Conservation (phyloP, 2,329 filamentous ascomycete species). For the Trichoderma atrobrunneum region DNA sequence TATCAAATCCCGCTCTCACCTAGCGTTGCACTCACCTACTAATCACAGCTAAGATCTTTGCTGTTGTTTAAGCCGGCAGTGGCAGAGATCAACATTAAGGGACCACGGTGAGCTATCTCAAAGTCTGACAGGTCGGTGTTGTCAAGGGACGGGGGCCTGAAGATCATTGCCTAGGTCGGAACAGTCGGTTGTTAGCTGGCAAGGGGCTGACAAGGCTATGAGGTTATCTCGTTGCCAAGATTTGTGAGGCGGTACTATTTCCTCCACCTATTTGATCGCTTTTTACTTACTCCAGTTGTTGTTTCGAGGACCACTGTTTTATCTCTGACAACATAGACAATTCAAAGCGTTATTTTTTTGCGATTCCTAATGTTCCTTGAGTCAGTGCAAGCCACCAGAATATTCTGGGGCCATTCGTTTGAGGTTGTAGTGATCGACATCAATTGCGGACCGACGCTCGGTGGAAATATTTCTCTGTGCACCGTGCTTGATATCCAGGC, state of each 20-base stretch:
- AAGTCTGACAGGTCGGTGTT: conserved; percentile 1
- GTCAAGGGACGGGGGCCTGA: conserved; percentile 8
- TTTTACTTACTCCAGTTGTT: neutral
- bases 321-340: neutral
- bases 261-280: neutral
- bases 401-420: neutral
- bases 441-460: neutral
- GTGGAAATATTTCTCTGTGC: neutral
- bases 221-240: neutral
- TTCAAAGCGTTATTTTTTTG: neutral
- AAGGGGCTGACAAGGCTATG: neutral
- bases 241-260: neutral
- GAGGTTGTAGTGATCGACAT: conserved; percentile 7
- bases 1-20: neutral
- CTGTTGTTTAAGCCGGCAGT: neutral
- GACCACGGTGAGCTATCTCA: neutral
- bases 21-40: neutral
- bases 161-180: neutral
- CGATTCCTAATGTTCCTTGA: neutral
- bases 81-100: conserved; percentile 5
- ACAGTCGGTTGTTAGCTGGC: neutral
- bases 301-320: neutral
- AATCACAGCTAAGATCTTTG: neutral
- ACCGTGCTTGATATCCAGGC: neutral
- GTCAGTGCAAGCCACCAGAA: neutral